Conservation (phyloP, 257 asterid species). For the Gynochthodes officinalis region DNA sequence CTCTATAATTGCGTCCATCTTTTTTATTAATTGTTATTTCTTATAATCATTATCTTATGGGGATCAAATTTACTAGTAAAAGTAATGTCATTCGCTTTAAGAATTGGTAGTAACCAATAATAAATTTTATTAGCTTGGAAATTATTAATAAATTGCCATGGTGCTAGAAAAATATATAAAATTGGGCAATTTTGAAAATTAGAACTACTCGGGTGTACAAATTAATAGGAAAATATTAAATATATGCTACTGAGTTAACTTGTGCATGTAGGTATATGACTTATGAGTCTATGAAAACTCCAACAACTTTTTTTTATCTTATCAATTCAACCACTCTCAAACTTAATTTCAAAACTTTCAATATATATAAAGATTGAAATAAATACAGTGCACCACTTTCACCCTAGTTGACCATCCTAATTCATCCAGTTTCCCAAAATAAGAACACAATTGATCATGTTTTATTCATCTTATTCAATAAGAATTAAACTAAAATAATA, state of each 20-base stretch:
- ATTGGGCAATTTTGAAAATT: not conserved
- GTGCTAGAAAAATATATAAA: no score
- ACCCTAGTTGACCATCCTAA: not conserved
- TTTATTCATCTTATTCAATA: not conserved
- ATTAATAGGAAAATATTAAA: not conserved
- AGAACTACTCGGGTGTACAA: not conserved
- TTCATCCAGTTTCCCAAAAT: constrained; percentile 8
- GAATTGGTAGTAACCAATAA: no score
- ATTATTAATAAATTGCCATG: no score
- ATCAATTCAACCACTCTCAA: constrained; percentile 3
- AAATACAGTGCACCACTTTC: constrained; percentile 3
- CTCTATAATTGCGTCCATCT: no score
- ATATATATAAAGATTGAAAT: not conserved
- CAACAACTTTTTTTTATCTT: not conserved
- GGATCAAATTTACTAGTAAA: no score
- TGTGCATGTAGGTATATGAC: no score
- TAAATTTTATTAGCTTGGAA: no score
- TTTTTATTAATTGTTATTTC: no score
- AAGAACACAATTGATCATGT: not conserved
- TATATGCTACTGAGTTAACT: no score
- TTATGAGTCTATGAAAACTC: not conserved
- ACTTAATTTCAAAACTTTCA: constrained; percentile 7
- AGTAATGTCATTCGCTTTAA: no score
- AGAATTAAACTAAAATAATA: not conserved
- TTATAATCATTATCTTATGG: no score